A percentile compares a stretch with the other conserved stretches of the same genome.
These are phyloP conservation scores for Drechslerella stenobrocha DNA, from an alignment of 2,329 filamentous ascomycete genomes.

Conservation along the genomic window DNA sequence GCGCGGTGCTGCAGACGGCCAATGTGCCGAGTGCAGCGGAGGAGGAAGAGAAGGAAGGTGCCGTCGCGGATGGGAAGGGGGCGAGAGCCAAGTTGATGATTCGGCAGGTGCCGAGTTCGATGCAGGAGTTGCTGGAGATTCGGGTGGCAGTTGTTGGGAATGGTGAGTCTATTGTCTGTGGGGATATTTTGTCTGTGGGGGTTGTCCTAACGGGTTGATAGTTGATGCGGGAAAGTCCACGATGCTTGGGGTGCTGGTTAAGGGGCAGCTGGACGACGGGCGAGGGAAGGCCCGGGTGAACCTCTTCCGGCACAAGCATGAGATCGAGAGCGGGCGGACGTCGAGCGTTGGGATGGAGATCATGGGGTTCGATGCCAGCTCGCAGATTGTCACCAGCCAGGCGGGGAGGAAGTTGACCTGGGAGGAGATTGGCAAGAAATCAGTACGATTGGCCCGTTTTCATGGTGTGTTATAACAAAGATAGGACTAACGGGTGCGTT, in stretches of 20 bases:
- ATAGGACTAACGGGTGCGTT: not conserved
- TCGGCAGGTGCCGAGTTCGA: conserved; percentile 70
- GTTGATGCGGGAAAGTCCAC: conserved; percentile 97
- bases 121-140: conserved; percentile 91
- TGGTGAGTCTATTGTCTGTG: conserved; percentile 59
- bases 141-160: conserved; percentile 96
- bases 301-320: conserved; percentile 95
- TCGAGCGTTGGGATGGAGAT: conserved; percentile 99
- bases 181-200: not conserved
- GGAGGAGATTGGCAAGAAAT: conserved; percentile 95
- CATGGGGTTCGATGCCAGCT: conserved; percentile 89
- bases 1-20: conserved; percentile 80
- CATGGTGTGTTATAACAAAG: not conserved
- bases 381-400: conserved; percentile 78
- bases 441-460: conserved; percentile 57
- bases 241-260: conserved; percentile 91
- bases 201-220: conserved; percentile 54
- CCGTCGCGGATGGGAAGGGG: conserved; percentile 66
- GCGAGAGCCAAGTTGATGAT: conserved; percentile 86
- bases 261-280: conserved; percentile 92
- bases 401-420: conserved; percentile 85
- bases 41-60: conserved; percentile 65
- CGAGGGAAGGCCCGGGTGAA: conserved; percentile 91
- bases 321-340: conserved; percentile 91
- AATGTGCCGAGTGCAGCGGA: conserved; percentile 73